Evolutionary conservation across 2,329 filamentous ascomycete species (phyloP), one percentile per base, ranked within the genome.

Genomic region (Aspergillaceae sp.): DNA sequence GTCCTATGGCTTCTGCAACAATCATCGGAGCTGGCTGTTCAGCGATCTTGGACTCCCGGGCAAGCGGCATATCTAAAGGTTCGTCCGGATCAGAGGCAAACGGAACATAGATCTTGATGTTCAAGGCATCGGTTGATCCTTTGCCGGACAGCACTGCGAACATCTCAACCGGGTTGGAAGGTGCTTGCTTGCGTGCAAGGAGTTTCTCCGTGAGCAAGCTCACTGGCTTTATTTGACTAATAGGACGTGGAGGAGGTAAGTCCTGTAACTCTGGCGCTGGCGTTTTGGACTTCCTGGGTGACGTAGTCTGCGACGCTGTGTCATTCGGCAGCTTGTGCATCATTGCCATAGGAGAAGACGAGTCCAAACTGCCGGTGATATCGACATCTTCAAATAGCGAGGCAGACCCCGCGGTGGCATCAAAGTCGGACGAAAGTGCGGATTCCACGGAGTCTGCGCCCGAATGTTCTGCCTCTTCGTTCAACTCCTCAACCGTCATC

Each of bases 21-120:
- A 73, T 79, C 19, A 80, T 74, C 2, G 69, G 71, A 4, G 65
- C 61, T 30, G 65, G 62, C 37, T 68, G 66, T 7, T 69, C 65
- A 27, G 73, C 68, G 35, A 80, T 76, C 50, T 79, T 79, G 6
- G 75, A 75, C 36, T 73, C 73, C 41, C 76, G 73, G 27, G 72
- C 68, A 28, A 83, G 66, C 3, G 79, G 74, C 47, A 84, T 69
- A 56, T 83, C 77, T 37, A 81, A 66, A 0, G 79, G 74, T 41
- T 78, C 74, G 3, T 75, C 72, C 0, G 78, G 68, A 28, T 76
- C 72, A 2, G 72, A 67, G 1, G 79, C 80, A 52, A 78, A 82
- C 0, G 80, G 79, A 10, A 74, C 72, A 56, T 80, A 83, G 10
- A 84, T 75, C 56, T 79, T 82, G 60, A 84, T 75, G 62, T 80